Base-by-base conservation (phyloP, 371 early-diverging fungal genomes). In the Actinomucor elegans region DNA sequence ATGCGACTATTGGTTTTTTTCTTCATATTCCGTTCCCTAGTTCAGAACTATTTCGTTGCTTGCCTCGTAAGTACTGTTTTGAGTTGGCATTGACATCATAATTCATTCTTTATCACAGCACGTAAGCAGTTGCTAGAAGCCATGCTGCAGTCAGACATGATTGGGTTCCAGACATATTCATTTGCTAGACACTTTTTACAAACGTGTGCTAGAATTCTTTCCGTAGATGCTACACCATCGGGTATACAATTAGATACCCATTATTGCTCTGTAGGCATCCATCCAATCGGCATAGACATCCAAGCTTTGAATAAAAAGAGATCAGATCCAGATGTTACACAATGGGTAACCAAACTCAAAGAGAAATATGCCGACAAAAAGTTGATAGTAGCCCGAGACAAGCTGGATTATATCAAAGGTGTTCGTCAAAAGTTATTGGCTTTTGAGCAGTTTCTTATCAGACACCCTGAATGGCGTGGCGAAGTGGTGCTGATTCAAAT, bases 371-470 rank as follows among this genome's bases (percentile, higher is more conserved):
- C 83, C 23, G 91, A 86, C 31, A 93, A 91, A 77, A 84, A 86
- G 47, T 66, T 99, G 35, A 85, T 99, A 60, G 86, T 99, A 31
- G 85, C 98, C 1, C 84, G 99, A 14, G 99, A 99, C 72, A 97
- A 99, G 73, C 81, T 98, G 29, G 99, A 99, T 75, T 92, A 90
- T 48, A 94, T 98, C 53, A 99, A 99, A 67, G 99, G 99, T 21
- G 94, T 99, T 17, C 88, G 92, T 27, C 97, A 99, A 72, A 97
- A 99, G 67, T 69, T 99, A 33, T 79, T 87, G 26, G 97, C 94
- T 0, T 99, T 93, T 73, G 94, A 96, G 67, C 86, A 87, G 48
- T 98, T 99, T 62, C 69, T 99, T 40, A 73, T 73, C 3, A 77
- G 84, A 23, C 90, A 92, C 61, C 97, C 97, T 2, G 93, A 98